These are phyloP conservation scores for Trichoderma pleuroti DNA, from an alignment of 2,329 filamentous ascomycete species.

Conservation along the genomic window DNA sequence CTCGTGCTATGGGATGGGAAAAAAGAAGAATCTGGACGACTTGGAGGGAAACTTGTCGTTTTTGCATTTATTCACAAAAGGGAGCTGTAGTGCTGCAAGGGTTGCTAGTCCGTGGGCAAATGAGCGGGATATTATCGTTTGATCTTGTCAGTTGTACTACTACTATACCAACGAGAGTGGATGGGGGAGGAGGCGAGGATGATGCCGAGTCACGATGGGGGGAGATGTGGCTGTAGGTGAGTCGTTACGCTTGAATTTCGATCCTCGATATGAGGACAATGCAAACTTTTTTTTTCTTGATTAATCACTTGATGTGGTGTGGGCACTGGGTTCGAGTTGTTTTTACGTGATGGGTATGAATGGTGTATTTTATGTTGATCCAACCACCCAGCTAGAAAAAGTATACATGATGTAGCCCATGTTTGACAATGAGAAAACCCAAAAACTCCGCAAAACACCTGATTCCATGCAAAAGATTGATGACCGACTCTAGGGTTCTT, in stretches of 20 bases:
- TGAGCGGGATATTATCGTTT: conserved; percentile 15
- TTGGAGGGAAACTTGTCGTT: conserved; percentile 6
- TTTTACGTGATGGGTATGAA: not conserved
- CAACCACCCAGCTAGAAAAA: not conserved
- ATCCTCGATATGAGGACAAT: not conserved
- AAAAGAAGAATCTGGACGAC: not conserved
- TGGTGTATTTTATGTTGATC: not conserved
- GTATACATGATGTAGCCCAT: not conserved
- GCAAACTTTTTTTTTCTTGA: not conserved
- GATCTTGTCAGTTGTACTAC: conserved; percentile 9
- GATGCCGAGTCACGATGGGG: not conserved
- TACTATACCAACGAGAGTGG: conserved; percentile 2
- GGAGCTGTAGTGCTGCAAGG: not conserved
- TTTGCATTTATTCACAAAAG: not conserved
- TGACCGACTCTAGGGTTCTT: not conserved
- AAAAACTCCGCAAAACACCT: not conserved
- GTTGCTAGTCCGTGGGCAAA: conserved; percentile 10
- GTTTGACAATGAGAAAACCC: not conserved
- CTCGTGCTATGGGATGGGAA: not conserved
- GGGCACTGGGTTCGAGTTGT: not conserved
- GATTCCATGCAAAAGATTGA: not conserved
- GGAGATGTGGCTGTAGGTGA: not conserved
- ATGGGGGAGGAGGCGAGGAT: not conserved
- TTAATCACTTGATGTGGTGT: not conserved
- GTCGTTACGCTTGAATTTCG: not conserved